Conservation (phyloP, 129 eudicot species). For the Daucus carota region DNA sequence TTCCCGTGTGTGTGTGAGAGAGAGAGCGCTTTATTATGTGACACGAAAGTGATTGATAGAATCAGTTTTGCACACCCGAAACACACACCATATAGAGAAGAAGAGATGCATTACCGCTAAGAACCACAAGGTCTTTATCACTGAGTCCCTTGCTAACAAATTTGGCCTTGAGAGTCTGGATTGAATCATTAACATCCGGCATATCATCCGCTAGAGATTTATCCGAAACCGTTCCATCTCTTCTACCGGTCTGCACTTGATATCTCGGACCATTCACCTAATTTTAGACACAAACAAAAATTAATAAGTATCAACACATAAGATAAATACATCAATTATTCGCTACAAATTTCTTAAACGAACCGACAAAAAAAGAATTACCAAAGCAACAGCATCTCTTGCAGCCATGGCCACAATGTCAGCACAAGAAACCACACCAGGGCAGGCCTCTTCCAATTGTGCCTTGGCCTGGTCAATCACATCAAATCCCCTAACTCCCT, state of each 20-base stretch:
- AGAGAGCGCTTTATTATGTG: background rate
- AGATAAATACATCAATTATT: background rate
- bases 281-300: background rate
- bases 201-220: conserved; percentile 7
- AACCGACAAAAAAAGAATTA: background rate
- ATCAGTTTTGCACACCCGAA: background rate
- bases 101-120: conserved; percentile 37
- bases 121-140: conserved; percentile 68
- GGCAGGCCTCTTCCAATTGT: conserved; percentile 2
- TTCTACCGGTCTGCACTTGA: conserved; percentile 18
- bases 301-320: background rate
- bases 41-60: background rate
- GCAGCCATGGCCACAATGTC: conserved; percentile 17
- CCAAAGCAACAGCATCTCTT: conserved; percentile 6
- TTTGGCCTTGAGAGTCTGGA: conserved; percentile 38
- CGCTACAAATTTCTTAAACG: background rate
- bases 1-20: background rate
- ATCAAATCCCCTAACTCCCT: conserved; percentile 30
- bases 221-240: conserved; percentile 18
- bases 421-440: conserved; percentile 23
- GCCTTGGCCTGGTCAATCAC: conserved; percentile 3
- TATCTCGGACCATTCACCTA: conserved; percentile 15
- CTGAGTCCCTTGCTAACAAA: conserved; percentile 54
- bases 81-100: background rate
- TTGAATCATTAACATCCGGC: conserved; percentile 15